A percentile compares a stretch with the other conserved stretches of the same genome.
Evolutionary conservation across 129 eudicot genomes (phyloP).

Genomic region (Flaveria trinervia): DNA sequence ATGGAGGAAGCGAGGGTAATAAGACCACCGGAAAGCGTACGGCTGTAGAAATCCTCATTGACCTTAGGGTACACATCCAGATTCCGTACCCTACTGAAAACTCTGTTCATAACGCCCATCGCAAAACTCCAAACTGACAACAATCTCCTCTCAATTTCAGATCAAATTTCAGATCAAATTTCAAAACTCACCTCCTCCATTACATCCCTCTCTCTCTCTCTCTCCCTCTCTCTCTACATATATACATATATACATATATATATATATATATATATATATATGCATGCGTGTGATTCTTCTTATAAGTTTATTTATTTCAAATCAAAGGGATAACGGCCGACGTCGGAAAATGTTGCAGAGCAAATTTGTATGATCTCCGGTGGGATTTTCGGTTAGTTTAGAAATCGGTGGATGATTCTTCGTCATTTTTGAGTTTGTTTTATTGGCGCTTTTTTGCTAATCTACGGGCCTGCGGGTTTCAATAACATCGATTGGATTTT

Average conservation of each 20-base stretch:
- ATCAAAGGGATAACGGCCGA: neutral
- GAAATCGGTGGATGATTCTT: conserved; percentile 31
- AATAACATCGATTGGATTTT: conserved; percentile 11
- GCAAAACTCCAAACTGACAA: neutral
- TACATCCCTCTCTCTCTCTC: neutral
- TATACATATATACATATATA: neutral
- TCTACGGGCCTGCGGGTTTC: conserved; percentile 28
- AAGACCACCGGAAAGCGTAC: conserved; percentile 78
- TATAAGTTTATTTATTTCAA: neutral
- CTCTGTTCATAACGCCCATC: conserved; percentile 50
- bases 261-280: neutral
- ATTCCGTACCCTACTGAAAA: conserved; percentile 55
- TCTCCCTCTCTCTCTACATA: neutral
- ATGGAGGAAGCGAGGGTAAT: conserved; percentile 69
- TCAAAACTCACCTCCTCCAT: neutral
- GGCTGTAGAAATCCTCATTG: conserved; percentile 87
- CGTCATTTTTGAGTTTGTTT: conserved; percentile 26
- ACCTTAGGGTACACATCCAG: conserved; percentile 82
- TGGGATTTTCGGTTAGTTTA: conserved; percentile 27
- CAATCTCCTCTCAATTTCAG: conserved; percentile 4
- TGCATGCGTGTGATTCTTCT: neutral
- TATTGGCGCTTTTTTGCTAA: conserved; percentile 4
- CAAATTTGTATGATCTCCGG: conserved; percentile 22
- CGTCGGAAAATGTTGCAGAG: conserved; percentile 37
- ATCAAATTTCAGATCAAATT: conserved; percentile 7